phyloP scores from a whole-genome alignment of 345 rosid species.

The Nasturtium officinale region DNA sequence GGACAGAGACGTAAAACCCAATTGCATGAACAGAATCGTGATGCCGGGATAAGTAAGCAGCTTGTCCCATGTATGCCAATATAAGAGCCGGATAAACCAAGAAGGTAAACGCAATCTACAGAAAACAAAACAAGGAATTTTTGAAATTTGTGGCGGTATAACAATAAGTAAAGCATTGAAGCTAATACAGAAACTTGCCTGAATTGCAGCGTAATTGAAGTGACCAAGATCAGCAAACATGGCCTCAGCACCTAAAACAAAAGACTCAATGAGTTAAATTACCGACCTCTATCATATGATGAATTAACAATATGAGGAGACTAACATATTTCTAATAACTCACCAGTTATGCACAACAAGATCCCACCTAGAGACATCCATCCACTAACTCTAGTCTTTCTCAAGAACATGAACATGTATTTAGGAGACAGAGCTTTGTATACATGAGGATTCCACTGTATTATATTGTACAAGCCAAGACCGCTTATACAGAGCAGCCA shows the following conservation, averaged over 20 bases:
- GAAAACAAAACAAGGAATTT: constrained; percentile 1
- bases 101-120: constrained; percentile 93
- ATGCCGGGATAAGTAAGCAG: constrained; percentile 92
- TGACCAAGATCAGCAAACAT: constrained; percentile 99
- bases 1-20: constrained; percentile 90
- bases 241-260: constrained; percentile 90
- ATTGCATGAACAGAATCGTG: constrained; percentile 63
- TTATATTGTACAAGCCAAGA: constrained; percentile 86
- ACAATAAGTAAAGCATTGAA: constrained; percentile 3
- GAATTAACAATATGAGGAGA: neutral
- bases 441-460: constrained; percentile 82
- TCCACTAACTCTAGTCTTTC: constrained; percentile 87
- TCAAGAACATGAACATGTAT: constrained; percentile 97
- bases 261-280: constrained; percentile 10
- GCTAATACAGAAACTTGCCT: constrained; percentile 46
- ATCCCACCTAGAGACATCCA: constrained; percentile 99
- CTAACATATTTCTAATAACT: neutral
- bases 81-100: constrained; percentile 97
- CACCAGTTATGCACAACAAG: constrained; percentile 95
- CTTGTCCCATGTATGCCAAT: constrained; percentile 99
- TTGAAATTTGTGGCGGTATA: neutral
- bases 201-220: constrained; percentile 92
- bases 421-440: constrained; percentile 94
- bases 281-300: neutral
- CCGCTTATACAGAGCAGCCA: constrained; percentile 93